Base-by-base conservation (phyloP, 2,329 filamentous ascomycete genomes). In the Trichoderma sp. region DNA sequence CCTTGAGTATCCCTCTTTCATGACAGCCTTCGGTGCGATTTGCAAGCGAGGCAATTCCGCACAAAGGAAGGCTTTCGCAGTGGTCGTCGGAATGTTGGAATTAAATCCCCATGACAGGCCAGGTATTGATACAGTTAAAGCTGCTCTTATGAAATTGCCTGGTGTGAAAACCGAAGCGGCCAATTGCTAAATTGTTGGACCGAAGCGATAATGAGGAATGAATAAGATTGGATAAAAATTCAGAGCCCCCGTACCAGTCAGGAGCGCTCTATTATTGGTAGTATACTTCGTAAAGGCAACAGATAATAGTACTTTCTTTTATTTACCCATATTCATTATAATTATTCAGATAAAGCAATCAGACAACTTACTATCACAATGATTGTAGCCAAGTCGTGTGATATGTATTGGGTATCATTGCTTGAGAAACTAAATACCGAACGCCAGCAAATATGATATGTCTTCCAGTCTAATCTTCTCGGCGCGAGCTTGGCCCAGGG, bases 401-500 rank as follows among this genome's bases (percentile, higher is more conserved):
- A n/a, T 6, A 34, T 60, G 18, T 21, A 60, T 34, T 32, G 57
- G 57, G 57, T 60, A 60, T 60, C 57, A 21, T 60, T 60, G n/a
- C n/a, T n/a, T n/a, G n/a, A n/a, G n/a, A n/a, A n/a, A 60, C 1
- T 0, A 24, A 34, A 4, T 34, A 60, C 30, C 21, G 14, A 21
- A 51, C n/a, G 43, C 43, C 43, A 51, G n/a, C n/a, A 51, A 51
- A 51, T 9, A 6, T 2, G 30, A 8, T 6, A 34, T 9, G 24
- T 14, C n/a, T 8, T 53, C 9, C n/a, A 21, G 18, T 2, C 34
- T 26, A 72, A 32, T 43, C 65, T 15, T 69, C 51, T 26, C 71
- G 61, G 32, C 71, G 71, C n/a, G 71, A 70, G 21, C 47, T 39
- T 28, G 53, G 47, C n/a, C 67, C 70, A 15, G 70, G 72, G 26